These are phyloP conservation scores for Fagopyrum homotropicum DNA, from an alignment of 148 eudicot species.

Conservation along the genomic window DNA sequence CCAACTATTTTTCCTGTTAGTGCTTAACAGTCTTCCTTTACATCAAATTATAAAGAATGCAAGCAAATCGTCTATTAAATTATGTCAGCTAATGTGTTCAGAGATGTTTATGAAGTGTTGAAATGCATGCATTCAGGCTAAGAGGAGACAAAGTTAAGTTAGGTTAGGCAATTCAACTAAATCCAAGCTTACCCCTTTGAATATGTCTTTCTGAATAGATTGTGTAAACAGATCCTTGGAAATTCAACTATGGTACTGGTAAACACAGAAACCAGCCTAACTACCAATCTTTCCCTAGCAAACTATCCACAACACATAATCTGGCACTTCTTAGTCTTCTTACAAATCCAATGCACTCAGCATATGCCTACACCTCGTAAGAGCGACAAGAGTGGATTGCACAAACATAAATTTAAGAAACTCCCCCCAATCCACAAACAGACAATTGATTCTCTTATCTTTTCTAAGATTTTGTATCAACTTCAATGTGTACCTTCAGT, in stretches of 20 bases:
- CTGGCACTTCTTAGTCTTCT: not conserved
- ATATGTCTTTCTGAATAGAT: not conserved
- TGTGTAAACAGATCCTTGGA: not conserved
- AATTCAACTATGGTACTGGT: not conserved
- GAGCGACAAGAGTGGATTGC: too few relatives aligned
- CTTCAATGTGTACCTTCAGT: too few relatives aligned
- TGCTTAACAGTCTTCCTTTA: slow-evolving; percentile 1
- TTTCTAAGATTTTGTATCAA: too few relatives aligned
- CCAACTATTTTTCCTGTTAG: not conserved
- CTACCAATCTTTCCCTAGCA: not conserved
- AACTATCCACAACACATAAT: not conserved
- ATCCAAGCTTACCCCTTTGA: not conserved
- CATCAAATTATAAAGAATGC: not conserved
- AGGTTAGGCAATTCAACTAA: not conserved
- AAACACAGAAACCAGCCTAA: not conserved
- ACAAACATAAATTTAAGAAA: too few relatives aligned
- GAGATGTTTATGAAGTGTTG: not conserved
- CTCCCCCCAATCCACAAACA: too few relatives aligned
- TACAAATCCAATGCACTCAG: too few relatives aligned
- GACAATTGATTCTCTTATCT: too few relatives aligned
- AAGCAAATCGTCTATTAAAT: not conserved
- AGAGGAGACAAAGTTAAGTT: not conserved
- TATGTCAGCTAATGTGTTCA: not conserved
- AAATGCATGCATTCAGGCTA: not conserved
- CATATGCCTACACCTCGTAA: too few relatives aligned